Conservation (phyloP, 2,329 filamentous ascomycete genomes). For the Calonectria multiphialidica region DNA sequence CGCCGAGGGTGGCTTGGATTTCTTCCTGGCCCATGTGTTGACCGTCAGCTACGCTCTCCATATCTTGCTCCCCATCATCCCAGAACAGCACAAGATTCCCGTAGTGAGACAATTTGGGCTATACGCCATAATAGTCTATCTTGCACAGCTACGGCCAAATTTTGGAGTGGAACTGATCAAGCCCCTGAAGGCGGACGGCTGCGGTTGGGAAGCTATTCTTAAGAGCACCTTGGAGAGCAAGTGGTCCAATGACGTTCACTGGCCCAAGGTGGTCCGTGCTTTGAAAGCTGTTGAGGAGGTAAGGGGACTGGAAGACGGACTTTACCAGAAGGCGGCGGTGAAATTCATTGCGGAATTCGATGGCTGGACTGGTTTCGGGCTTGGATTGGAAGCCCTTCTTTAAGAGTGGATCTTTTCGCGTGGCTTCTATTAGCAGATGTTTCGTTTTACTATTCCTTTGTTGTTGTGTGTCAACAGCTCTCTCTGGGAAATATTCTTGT, state of each 20-base stretch:
- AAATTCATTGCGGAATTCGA: slow-evolving; percentile 4
- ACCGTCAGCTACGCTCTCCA: background rate
- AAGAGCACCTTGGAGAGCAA: background rate
- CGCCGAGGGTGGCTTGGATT: background rate
- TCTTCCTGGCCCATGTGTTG: background rate
- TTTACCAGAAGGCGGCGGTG: background rate
- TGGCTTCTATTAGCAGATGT: too few relatives aligned
- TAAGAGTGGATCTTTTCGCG: background rate
- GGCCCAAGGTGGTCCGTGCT: slow-evolving; percentile 9
- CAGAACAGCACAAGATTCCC: background rate
- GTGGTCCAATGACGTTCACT: slow-evolving; percentile 11
- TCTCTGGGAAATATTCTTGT: too few relatives aligned
- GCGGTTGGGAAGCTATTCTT: background rate
- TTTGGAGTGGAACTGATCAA: background rate
- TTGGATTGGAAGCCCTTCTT: background rate
- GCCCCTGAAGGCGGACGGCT: background rate
- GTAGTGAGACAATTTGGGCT: background rate
- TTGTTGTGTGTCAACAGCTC: too few relatives aligned
- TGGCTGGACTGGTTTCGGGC: slow-evolving; percentile 10
- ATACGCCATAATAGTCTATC: background rate
- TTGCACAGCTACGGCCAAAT: background rate
- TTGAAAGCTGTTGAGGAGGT: background rate
- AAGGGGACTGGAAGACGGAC: background rate
- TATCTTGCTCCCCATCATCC: background rate
- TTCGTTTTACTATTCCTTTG: too few relatives aligned